Conservation (phyloP, 2,329 filamentous ascomycete genomes). For the Colletotrichum lentis region DNA sequence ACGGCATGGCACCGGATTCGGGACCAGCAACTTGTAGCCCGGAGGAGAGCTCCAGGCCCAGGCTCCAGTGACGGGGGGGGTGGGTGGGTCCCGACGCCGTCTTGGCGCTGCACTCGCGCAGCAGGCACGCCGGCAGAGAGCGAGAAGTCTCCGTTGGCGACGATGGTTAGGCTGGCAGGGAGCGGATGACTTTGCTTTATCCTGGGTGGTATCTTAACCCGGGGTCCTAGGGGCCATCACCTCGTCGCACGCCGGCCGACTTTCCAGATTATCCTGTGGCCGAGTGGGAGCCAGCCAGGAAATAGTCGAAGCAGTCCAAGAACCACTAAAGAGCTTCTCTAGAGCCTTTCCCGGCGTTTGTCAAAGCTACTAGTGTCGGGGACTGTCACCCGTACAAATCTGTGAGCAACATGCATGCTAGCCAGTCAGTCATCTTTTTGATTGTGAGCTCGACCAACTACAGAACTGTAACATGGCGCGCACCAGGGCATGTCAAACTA, state of each 20-base stretch:
- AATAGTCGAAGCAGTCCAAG: neutral
- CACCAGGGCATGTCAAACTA: neutral
- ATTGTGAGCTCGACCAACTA: neutral
- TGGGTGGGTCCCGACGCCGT: constrained; percentile 29
- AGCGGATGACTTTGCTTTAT: too few species aligned
- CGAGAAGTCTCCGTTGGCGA: neutral
- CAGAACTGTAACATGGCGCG: neutral
- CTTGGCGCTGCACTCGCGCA: constrained; percentile 27
- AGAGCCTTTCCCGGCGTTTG: neutral
- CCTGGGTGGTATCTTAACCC: too few species aligned
- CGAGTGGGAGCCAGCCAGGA: neutral
- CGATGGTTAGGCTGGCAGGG: neutral
- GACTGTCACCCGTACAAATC: too few species aligned
- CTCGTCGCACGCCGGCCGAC: neutral
- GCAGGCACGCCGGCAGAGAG: constrained; percentile 11
- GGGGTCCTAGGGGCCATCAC: too few species aligned
- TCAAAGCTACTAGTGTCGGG: neutral
- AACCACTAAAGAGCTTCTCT: neutral
- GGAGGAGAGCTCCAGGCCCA: constrained; percentile 38
- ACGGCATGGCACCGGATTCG: constrained; percentile 19
- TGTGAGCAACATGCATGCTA: neutral
- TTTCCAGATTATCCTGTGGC: neutral
- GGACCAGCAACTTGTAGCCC: constrained; percentile 15
- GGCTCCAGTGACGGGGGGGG: constrained; percentile 19
- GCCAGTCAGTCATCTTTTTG: neutral